Base-by-base conservation (phyloP, 2,329 filamentous ascomycete genomes). In the Aspergillus neotritici region DNA sequence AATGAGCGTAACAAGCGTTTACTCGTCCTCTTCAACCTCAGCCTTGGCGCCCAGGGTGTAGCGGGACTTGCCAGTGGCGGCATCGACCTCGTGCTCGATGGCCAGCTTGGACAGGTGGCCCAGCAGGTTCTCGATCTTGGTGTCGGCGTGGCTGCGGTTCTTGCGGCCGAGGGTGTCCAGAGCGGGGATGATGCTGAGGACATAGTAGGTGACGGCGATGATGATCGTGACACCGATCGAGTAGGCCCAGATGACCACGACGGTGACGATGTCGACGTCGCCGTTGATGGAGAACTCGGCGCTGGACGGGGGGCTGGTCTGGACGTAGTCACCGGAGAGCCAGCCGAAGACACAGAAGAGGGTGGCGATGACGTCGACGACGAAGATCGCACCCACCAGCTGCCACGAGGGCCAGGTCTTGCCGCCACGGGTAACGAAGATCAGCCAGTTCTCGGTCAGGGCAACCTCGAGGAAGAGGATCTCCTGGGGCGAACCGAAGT, bases 391-490 rank as follows among this genome's bases (percentile, higher is more conserved):
- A 50, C 71, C 73, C 48, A 87, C 75, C 41, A 88, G 73, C 69
- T 87, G 83, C 80, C 82, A 86, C 2, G 83, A 86, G 47, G 84
- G 84, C 73, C 78, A 83, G 21, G 84, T 87, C 68, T 81, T 76
- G 55, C 78, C 81, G 62, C 84, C 87, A 80, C 88, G 88, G 59
- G 88, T 94, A 72, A 94, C 91, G 79, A 94, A 94, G 73, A 94
- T 94, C 46, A 94, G 80, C 88, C 88, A 94, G 77, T 94, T 94
- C 80, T 94, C 87, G 58, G 88, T 90, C 48, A 94, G 80, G 14
- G 87, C 89, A 70, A 94, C 83, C 75, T 94, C 82, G 33, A 94
- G 82, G 83, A 94, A 94, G 66, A 94, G 75, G 47, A 87, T 83
- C 60, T 84, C 82, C 70, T 88, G 83, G 51, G 86, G 76, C 57